A percentile compares a stretch with the other conserved stretches of the same genome.
These are phyloP conservation scores for Xylariales sp. DNA, from an alignment of 2,329 filamentous ascomycete species.

Conservation along the genomic window DNA sequence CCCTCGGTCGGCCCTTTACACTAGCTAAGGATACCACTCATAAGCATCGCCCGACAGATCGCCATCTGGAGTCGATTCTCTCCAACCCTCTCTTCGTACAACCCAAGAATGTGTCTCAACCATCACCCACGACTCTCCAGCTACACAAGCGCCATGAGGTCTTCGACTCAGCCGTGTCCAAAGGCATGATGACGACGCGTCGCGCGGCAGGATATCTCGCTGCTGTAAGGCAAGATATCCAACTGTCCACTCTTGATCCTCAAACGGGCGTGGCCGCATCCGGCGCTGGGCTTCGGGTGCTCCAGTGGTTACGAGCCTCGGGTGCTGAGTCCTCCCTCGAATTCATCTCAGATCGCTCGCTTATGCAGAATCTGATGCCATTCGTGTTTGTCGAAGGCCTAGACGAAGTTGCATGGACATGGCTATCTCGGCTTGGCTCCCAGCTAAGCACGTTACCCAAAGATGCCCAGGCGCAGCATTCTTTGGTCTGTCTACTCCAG, in stretches of 20 bases:
- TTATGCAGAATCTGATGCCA: conserved; percentile 36
- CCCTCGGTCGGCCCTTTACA: neutral
- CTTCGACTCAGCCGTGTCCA: conserved; percentile 51
- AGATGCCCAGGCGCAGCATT: conserved; percentile 11
- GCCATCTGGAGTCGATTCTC: conserved; percentile 52
- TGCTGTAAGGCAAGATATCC: conserved; percentile 39
- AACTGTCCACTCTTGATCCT: conserved; percentile 26
- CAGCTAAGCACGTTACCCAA: conserved; percentile 11
- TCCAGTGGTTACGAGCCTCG: conserved; percentile 50
- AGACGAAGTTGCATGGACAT: conserved; percentile 48
- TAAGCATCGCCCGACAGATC: conserved; percentile 36
- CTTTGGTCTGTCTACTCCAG: conserved; percentile 35
- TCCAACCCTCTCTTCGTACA: conserved; percentile 51
- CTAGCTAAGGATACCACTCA: conserved; percentile 10
- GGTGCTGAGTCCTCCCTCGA: conserved; percentile 40
- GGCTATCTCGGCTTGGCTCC: conserved; percentile 39
- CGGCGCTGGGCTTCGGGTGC: conserved; percentile 41
- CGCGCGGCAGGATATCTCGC: conserved; percentile 51
- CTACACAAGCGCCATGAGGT: conserved; percentile 51
- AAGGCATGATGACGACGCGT: conserved; percentile 50
- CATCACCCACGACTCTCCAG: conserved; percentile 11
- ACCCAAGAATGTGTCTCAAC: conserved; percentile 7
- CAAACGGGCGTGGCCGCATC: conserved; percentile 33
- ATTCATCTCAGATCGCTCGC: conserved; percentile 37
- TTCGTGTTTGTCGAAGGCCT: conserved; percentile 50